Base-by-base conservation (phyloP, 805 yeast genomes). In the Ogataea kodamae region DNA sequence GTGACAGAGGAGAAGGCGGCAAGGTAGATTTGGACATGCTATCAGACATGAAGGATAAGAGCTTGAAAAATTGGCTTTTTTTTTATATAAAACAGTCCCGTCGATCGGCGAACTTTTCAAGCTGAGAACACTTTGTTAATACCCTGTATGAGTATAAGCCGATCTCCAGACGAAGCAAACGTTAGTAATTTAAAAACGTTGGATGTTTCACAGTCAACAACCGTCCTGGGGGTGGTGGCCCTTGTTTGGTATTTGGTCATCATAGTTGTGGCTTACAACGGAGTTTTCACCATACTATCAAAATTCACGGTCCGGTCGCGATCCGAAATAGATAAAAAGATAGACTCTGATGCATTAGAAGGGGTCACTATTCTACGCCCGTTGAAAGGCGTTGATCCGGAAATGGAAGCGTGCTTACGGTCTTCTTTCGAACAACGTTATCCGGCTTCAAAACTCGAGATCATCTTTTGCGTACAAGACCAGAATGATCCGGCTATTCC, bases 361-460 rank as follows among this genome's bases (percentile, higher is more conserved):
- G 80, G 84, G 6, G 95, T 87, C 12, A 74, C 92, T 1, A 83
- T 88, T 16, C 53, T 87, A 21, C 62, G 96, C 18, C 96, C 96
- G 0, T 65, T 87, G 39, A 85, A 85, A 51, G 96, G 96, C 11
- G 61, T 85, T 11, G 96, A 87, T 55, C 74, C 88, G 1, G 89
- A 81, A 45, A 67, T 86, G 59, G 72, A 67, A 22, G 56, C 70
- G 8, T 86, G 95, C 52, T 60, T 88, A 22, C 75, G 74, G 37
- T 72, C 83, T 18, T 74, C 87, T 5, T 74, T 86, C 37, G 57
- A 64, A 25, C 96, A 87, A 54, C 65, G 71, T 12, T 84, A 85
- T 47, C 86, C 92, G 0, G 26, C 33, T 1, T 59, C 65, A 13
- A 71, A 68, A 45, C 57, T 81, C 19, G 92, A 87, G 57, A 70